Conservation (phyloP, 495 filamentous ascomycete species). For the Pyrenula aspistea region DNA sequence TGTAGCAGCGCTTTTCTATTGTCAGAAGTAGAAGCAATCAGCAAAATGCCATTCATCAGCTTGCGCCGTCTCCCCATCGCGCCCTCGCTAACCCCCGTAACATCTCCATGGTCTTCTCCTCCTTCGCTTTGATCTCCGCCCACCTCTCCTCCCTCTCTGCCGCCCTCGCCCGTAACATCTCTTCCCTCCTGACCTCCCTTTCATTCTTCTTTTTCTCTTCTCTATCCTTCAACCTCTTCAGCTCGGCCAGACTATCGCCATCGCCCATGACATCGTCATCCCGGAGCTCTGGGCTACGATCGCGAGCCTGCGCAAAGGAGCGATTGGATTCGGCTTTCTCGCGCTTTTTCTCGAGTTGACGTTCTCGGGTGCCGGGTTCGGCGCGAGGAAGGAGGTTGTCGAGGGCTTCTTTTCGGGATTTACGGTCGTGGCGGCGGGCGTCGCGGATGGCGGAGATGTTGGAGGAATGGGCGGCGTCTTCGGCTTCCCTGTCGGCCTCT, state of each 20-base stretch:
- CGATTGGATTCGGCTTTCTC: slow-evolving; percentile 39
- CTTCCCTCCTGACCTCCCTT: slow-evolving; percentile 27
- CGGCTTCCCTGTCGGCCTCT: slow-evolving; percentile 45
- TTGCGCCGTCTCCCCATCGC: background rate
- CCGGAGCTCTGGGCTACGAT: slow-evolving; percentile 21
- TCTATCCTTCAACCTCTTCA: slow-evolving; percentile 28
- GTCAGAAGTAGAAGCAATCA: too few relatives aligned
- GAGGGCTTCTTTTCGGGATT: slow-evolving; percentile 44
- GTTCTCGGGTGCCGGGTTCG: slow-evolving; percentile 73
- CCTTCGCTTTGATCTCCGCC: slow-evolving; percentile 29
- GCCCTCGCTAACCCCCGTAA: background rate
- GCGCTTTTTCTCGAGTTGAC: slow-evolving; percentile 72
- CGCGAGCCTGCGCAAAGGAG: slow-evolving; percentile 28
- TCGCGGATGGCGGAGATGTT: slow-evolving; percentile 36
- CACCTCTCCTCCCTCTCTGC: slow-evolving; percentile 32
- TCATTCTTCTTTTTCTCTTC: slow-evolving; percentile 32
- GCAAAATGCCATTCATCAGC: too few relatives aligned
- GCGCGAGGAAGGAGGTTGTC: slow-evolving; percentile 79
- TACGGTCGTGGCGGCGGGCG: slow-evolving; percentile 50
- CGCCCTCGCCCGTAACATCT: slow-evolving; percentile 25
- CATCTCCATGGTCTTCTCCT: slow-evolving; percentile 17
- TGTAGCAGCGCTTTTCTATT: too few relatives aligned
- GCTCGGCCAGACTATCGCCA: slow-evolving; percentile 20
- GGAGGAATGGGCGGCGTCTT: slow-evolving; percentile 20
- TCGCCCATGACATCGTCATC: slow-evolving; percentile 21